Base-by-base conservation (phyloP, 1,284 basidiomycete genomes). In the Neonothopanus nambi region DNA sequence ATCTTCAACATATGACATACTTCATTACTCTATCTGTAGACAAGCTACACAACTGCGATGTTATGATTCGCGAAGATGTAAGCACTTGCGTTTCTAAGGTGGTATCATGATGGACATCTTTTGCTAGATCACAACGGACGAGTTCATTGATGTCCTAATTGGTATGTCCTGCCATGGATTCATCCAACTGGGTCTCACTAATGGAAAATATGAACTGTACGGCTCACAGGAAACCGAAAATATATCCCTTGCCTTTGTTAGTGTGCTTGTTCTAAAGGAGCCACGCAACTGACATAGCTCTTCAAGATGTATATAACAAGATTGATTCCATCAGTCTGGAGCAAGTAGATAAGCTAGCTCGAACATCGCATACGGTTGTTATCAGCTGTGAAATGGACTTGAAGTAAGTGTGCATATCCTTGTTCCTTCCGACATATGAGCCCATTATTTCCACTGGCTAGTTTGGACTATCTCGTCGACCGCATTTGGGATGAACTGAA, bases 31-130 rank as follows among this genome's bases (percentile, higher is more conserved):
- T 53, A 33, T 58, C 51, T 47, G 23, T 60, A 89, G 86, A 89
- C 69, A 87, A 91, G 69, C 72, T 96, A 47, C 94, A 97, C 71
- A 97, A 96, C 64, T 95, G 93, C 66, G 95, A 97, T 70, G 87
- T 97, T 21, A 95, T 97, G 93, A 93, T 98, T 61, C 82, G 95
- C 63, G 94, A 98, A 76, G 95, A 98, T 71, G 93, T 95, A 62
- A 64, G 86, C 69, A 50, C 40, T 43, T 49, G 8, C 52, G 36
- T 20, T 42, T 18, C 39, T 49, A 57, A 54, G 33, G 18, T 23
- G 21, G 4, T 41, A 35, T 52, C 18, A 46, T 56, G 15, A 55
- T 45, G 18, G 26, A 44, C 43, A 24, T 40, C 15, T 39, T 48
- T 36, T 30, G 44, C 24, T 59, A 95, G 93, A 94, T 98, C 60